phyloP scores from a whole-genome alignment of 176 grass and related monocot species.

The Aegilops speltoides region DNA sequence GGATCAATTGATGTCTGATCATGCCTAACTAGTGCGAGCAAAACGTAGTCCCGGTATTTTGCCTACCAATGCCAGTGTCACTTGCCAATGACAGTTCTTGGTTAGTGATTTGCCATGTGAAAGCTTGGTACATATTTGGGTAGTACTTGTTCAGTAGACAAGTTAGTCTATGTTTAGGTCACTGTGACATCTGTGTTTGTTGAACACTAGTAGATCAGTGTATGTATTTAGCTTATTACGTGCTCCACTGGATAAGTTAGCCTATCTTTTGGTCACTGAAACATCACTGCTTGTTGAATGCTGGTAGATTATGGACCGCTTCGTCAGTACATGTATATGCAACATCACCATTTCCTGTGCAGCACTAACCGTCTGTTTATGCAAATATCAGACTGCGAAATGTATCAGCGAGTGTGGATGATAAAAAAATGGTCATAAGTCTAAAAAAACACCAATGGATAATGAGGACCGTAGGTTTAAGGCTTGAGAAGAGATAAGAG shows the following conservation, averaged over 20 bases:
- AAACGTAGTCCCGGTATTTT: background rate
- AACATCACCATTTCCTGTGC: background rate
- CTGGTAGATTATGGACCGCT: background rate
- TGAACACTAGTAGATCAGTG: background rate
- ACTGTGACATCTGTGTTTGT: background rate
- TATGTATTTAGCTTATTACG: background rate
- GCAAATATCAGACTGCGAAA: background rate
- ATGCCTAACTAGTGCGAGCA: background rate
- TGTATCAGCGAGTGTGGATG: background rate
- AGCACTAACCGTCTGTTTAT: background rate
- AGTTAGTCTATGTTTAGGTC: background rate
- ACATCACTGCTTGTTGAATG: background rate
- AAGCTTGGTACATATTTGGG: background rate
- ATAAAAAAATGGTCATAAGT: background rate
- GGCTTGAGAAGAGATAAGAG: conserved; percentile 18
- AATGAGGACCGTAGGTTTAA: background rate
- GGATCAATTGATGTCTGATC: background rate
- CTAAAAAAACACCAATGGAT: background rate
- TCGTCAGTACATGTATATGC: background rate
- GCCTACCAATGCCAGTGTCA: background rate
- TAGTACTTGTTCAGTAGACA: background rate
- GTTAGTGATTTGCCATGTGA: background rate
- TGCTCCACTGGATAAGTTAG: background rate
- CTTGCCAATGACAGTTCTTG: background rate
- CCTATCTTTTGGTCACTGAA: background rate